Percentiles rank a stretch among this genome's conserved stretches.
Conservation (phyloP, 2,329 filamentous ascomycete species). For the Pseudogymnoascus sp. region DNA sequence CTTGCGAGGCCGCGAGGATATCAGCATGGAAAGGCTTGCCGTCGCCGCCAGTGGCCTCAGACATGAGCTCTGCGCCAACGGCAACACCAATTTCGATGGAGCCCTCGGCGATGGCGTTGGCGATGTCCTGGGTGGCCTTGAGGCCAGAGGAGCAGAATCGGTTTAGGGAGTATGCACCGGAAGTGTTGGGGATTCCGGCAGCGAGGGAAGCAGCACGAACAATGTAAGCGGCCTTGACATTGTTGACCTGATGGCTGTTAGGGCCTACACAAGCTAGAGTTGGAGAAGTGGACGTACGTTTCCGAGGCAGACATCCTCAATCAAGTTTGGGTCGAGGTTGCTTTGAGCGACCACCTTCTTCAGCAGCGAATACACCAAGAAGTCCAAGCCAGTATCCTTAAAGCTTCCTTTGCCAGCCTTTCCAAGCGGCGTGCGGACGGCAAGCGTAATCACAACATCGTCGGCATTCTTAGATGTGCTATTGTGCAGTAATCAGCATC, state of each 20-base stretch:
- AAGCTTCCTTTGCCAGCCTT: slow-evolving; percentile 89
- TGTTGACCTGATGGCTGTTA: slow-evolving; percentile 53
- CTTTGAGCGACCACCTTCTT: slow-evolving; percentile 65
- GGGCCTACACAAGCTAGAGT: slow-evolving; percentile 18
- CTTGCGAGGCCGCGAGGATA: slow-evolving; percentile 60
- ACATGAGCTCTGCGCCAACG: slow-evolving; percentile 85
- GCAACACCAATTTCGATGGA: slow-evolving; percentile 83
- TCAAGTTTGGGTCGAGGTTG: slow-evolving; percentile 67
- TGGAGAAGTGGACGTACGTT: slow-evolving; percentile 52
- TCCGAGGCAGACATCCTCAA: slow-evolving; percentile 86
- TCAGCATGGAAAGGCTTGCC: slow-evolving; percentile 68
- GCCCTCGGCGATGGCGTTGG: slow-evolving; percentile 71
- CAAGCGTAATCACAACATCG: slow-evolving; percentile 92
- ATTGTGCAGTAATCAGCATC: slow-evolving; percentile 20
- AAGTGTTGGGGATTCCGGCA: slow-evolving; percentile 88
- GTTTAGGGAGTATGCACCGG: slow-evolving; percentile 73
- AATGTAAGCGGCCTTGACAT: slow-evolving; percentile 83
- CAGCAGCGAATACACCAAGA: slow-evolving; percentile 71
- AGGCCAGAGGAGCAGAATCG: slow-evolving; percentile 96
- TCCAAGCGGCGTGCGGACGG: slow-evolving; percentile 76
- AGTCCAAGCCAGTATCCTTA: slow-evolving; percentile 89
- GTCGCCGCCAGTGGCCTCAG: slow-evolving; percentile 58
- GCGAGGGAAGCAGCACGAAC: slow-evolving; percentile 79
- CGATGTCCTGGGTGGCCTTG: slow-evolving; percentile 91
- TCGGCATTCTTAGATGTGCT: slow-evolving; percentile 90